Evolutionary conservation across 2,329 filamentous ascomycete species (phyloP).

Genomic region (Basipetospora chlamydospora): DNA sequence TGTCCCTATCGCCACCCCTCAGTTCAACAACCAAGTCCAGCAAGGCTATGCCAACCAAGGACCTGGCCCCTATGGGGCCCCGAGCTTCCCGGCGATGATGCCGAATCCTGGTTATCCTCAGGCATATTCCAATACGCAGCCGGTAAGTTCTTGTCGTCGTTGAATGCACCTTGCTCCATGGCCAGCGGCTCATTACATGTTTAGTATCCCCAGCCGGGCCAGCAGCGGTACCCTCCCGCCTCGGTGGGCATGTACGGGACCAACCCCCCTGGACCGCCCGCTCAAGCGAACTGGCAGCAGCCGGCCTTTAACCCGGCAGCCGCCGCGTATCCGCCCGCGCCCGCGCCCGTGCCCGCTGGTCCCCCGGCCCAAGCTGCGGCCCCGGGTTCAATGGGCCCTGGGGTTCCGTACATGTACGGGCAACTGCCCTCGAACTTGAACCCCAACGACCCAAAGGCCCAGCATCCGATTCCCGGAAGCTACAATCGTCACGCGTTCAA

Average conservation of each 20-base stretch:
- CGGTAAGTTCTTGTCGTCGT: constrained; percentile 22
- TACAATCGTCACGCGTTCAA: constrained; percentile 81
- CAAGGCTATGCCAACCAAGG: constrained; percentile 31
- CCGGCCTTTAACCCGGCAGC: constrained; percentile 15
- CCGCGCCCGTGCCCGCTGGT: constrained; percentile 11
- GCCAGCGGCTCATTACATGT: constrained; percentile 9
- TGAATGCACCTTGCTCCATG: constrained; percentile 7
- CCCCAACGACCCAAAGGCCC: constrained; percentile 49
- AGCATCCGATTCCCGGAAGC: constrained; percentile 69
- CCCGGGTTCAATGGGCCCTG: constrained; percentile 7
- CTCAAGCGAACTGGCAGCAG: constrained; percentile 23
- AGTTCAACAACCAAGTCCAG: constrained; percentile 23
- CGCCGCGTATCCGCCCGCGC: constrained; percentile 14
- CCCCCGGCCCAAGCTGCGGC: constrained; percentile 1
- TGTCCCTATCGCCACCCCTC: constrained; percentile 17
- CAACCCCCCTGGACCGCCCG: constrained; percentile 14
- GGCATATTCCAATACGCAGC: constrained; percentile 26
- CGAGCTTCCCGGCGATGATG: constrained; percentile 28
- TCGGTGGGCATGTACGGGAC: constrained; percentile 21
- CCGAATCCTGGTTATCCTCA: constrained; percentile 26
- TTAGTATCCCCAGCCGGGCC: constrained; percentile 18
- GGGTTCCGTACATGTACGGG: constrained; percentile 57
- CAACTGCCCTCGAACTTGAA: constrained; percentile 59
- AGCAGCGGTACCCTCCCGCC: constrained; percentile 19
- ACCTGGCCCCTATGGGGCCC: constrained; percentile 29